Percentiles rank a stretch among this genome's conserved stretches.
Conservation (phyloP, 345 rosid species). For the Isatis tinctoria region DNA sequence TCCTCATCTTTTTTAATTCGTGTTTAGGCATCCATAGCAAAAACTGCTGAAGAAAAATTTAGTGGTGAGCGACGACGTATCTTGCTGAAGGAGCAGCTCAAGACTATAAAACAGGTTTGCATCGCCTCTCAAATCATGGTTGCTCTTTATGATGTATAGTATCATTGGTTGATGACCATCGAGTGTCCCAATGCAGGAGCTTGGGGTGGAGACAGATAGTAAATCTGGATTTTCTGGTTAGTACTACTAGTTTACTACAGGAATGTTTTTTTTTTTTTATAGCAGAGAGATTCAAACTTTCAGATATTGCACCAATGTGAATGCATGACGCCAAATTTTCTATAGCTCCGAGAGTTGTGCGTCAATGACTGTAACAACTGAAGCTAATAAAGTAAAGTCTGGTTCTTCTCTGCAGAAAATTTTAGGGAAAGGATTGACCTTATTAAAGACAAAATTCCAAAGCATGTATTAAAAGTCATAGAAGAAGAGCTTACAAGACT, state of each 20-base stretch:
- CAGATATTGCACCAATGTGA: not conserved
- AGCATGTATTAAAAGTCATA: conserved; percentile 79
- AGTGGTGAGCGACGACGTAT: conserved; percentile 79
- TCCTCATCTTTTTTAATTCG: conserved; percentile 5
- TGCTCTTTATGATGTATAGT: not conserved
- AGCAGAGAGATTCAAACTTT: not conserved
- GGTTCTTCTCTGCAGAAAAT: conserved; percentile 53
- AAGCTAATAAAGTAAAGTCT: not conserved
- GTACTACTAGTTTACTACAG: conserved; percentile 19
- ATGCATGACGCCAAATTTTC: not conserved
- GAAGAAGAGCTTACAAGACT: conserved; percentile 88
- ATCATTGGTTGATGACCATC: not conserved
- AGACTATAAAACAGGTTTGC: conserved; percentile 84
- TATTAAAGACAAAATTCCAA: conserved; percentile 67
- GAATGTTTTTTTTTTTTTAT: not conserved
- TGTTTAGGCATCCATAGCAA: conserved; percentile 78
- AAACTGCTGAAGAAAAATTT: conserved; percentile 85
- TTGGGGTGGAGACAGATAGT: conserved; percentile 85
- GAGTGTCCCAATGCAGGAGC: conserved; percentile 52
- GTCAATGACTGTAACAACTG: not conserved
- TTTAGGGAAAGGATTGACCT: conserved; percentile 77
- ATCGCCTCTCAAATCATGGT: not conserved
- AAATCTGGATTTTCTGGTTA: conserved; percentile 77
- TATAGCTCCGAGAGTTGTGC: not conserved
- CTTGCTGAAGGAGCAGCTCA: conserved; percentile 88